Percentiles rank a stretch among this genome's conserved stretches.
phyloP scores from a whole-genome alignment of 768 basidiomycete species.

The Mycena maculata region DNA sequence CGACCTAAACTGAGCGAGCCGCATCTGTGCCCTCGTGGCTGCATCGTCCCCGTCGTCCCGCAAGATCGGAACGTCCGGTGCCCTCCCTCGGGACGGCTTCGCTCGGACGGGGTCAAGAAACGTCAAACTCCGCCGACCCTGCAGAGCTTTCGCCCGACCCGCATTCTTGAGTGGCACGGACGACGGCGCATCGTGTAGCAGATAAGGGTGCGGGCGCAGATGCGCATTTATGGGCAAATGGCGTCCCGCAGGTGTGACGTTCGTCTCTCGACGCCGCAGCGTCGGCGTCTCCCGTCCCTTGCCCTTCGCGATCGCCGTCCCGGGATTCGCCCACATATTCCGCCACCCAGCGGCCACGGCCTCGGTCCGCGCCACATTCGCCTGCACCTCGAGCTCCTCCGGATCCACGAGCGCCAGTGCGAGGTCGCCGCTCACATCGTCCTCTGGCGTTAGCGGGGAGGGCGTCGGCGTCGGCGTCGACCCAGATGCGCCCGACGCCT shows the following conservation, averaged over 20 bases:
- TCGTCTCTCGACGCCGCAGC: conserved; percentile 57
- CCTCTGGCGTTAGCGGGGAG: conserved; percentile 35
- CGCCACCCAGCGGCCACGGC: conserved; percentile 67
- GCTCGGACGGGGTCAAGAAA: conserved; percentile 35
- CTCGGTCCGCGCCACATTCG: conserved; percentile 47
- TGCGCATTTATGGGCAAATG: conserved; percentile 41
- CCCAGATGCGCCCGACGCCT: conserved; percentile 35
- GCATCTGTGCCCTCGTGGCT: conserved; percentile 16
- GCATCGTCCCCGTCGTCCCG: conserved; percentile 15
- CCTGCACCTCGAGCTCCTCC: conserved; percentile 40
- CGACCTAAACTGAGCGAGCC: conserved; percentile 27
- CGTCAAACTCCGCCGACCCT: conserved; percentile 39
- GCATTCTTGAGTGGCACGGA: conserved; percentile 24
- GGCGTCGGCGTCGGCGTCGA: conserved; percentile 45
- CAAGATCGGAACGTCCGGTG: neutral
- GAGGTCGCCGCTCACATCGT: conserved; percentile 36
- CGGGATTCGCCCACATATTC: conserved; percentile 57
- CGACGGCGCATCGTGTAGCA: conserved; percentile 28
- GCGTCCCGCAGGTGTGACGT: conserved; percentile 56
- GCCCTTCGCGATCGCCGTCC: conserved; percentile 49
- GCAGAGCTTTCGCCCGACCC: conserved; percentile 29
- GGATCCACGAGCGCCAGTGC: conserved; percentile 44
- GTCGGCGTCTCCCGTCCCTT: conserved; percentile 46
- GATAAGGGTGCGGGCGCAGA: conserved; percentile 36
- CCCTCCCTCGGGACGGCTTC: conserved; percentile 5